Conservation (phyloP, 371 early-diverging fungal genomes). For the Cokeromyces recurvatus region DNA sequence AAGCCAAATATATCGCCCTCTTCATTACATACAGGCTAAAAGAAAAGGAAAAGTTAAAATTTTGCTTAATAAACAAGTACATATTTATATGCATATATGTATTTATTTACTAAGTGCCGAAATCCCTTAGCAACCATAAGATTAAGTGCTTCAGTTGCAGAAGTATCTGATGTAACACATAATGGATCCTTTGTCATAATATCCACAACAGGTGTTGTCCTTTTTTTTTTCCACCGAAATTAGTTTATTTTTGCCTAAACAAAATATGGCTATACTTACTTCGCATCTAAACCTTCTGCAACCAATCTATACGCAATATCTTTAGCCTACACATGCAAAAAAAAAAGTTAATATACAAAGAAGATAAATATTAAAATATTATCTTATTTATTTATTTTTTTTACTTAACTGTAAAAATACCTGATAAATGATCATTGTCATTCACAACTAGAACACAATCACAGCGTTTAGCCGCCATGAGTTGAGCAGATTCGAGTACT, state of each 20-base stretch:
- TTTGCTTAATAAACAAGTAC: background rate
- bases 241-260: background rate
- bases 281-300: conserved; percentile 41
- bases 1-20: conserved; percentile 87
- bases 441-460: conserved; percentile 93
- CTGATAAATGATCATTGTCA: conserved; percentile 84
- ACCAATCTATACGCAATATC: conserved; percentile 48
- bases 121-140: conserved; percentile 92
- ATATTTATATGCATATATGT: too few relatives aligned
- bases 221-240: background rate
- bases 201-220: conserved; percentile 70
- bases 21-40: conserved; percentile 62
- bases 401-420: conserved; percentile 82
- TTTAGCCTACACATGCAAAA: conserved; percentile 29
- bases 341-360: conserved; percentile 1
- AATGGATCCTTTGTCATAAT: conserved; percentile 93
- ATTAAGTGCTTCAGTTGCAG: conserved; percentile 90
- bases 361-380: too few relatives aligned
- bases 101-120: conserved; percentile 73
- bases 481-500: conserved; percentile 90
- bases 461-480: conserved; percentile 97
- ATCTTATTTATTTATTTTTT: too few relatives aligned
- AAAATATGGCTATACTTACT: conserved; percentile 16
- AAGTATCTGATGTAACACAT: conserved; percentile 76
- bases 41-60: background rate